These are phyloP conservation scores for Ogataea minuta DNA, from an alignment of 805 yeast species.

Conservation along the genomic window DNA sequence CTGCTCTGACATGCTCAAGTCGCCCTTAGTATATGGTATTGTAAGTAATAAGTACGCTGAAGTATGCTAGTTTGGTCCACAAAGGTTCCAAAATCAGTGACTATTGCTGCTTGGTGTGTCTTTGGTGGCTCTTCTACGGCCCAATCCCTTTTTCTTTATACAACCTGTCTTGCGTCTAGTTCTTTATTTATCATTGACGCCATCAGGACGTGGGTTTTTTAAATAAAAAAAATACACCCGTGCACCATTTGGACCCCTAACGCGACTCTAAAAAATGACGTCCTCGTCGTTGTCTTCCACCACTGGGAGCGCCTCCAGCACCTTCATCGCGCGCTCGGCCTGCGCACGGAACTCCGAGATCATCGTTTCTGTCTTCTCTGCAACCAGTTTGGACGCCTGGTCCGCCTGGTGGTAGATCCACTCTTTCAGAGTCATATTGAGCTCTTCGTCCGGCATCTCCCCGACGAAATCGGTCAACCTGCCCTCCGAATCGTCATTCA, in stretches of 20 bases:
- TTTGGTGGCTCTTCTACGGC: not conserved
- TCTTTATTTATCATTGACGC: conserved; percentile 17
- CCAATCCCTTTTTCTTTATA: conserved; percentile 4
- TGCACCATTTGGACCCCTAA: conserved; percentile 7
- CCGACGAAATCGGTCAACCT: conserved; percentile 60
- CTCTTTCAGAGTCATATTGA: conserved; percentile 64
- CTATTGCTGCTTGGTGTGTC: not conserved
- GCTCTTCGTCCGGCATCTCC: conserved; percentile 67
- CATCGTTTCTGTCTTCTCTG: conserved; percentile 46
- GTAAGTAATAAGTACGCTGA: too few species aligned
- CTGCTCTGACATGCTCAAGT: conserved; percentile 15
- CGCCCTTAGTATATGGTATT: too few species aligned
- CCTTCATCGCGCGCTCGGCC: conserved; percentile 47
- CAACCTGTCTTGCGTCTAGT: conserved; percentile 6
- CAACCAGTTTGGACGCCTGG: conserved; percentile 49
- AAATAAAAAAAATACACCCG: conserved; percentile 3
- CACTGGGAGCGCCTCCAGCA: conserved; percentile 38
- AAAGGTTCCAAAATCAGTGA: not conserved
- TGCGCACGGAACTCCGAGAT: conserved; percentile 47
- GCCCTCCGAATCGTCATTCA: conserved; percentile 66
- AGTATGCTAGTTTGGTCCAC: not conserved
- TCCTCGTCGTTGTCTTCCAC: conserved; percentile 17
- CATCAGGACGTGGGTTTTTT: conserved; percentile 11
- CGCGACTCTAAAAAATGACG: conserved; percentile 10
- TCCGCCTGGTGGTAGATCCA: conserved; percentile 63